Conservation (phyloP, 1,139 yeast genomes). For the Hyphopichia pseudoburtonii region DNA sequence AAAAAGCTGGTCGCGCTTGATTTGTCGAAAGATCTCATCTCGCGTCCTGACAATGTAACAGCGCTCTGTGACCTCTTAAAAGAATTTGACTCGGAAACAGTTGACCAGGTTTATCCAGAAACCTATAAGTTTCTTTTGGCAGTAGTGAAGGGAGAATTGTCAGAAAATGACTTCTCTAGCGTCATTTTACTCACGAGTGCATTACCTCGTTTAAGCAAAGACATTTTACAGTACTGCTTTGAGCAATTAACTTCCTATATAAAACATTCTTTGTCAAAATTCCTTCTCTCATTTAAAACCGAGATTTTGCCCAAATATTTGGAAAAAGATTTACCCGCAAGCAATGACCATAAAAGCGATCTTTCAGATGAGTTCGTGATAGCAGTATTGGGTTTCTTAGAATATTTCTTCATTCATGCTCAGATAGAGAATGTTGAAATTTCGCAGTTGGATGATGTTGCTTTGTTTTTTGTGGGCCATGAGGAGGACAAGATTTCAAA, state of each 20-base stretch:
- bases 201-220: slow-evolving; percentile 19
- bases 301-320: not conserved
- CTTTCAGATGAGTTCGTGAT: not conserved
- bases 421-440: not conserved
- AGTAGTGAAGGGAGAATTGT: slow-evolving; percentile 7
- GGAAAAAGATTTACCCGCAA: not conserved
- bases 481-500: slow-evolving; percentile 33
- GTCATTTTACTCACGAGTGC: slow-evolving; percentile 17
- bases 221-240: slow-evolving; percentile 15
- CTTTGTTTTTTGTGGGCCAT: slow-evolving; percentile 24
- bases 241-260: slow-evolving; percentile 14
- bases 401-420: slow-evolving; percentile 2
- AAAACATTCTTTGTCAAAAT: slow-evolving; percentile 16
- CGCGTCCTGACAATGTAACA: slow-evolving; percentile 17
- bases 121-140: slow-evolving; percentile 19
- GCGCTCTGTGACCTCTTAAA: slow-evolving; percentile 38
- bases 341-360: not conserved
- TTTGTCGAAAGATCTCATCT: slow-evolving; percentile 18
- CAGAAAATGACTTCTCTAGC: slow-evolving; percentile 13
- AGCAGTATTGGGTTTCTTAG: not conserved
- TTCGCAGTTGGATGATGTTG: not conserved
- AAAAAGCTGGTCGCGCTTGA: slow-evolving; percentile 25
- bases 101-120: slow-evolving; percentile 18
- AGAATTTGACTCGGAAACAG: slow-evolving; percentile 22
- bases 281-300: slow-evolving; percentile 33